Conservation (phyloP, 306 rosid genomes). For the Carpinus fangiana region DNA sequence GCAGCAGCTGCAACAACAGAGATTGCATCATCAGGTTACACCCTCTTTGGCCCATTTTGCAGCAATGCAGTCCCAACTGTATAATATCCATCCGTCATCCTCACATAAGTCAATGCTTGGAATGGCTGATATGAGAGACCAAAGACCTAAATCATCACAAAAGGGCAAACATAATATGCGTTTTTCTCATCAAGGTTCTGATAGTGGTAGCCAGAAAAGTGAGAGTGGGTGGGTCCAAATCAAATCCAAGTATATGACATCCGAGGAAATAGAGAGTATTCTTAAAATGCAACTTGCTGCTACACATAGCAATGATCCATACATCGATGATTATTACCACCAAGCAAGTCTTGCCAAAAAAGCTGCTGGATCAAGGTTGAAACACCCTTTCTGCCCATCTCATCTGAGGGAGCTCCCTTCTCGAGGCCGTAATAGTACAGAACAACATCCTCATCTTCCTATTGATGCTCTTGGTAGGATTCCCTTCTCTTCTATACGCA, state of each 20-base stretch:
- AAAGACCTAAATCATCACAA: conserved; percentile 47
- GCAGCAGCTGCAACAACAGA: conserved; percentile 50
- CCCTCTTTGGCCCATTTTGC: conserved; percentile 51
- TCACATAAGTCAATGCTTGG: conserved; percentile 36
- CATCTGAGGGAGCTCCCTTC: conserved; percentile 52
- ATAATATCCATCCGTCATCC: conserved; percentile 41
- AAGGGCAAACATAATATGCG: conserved; percentile 48
- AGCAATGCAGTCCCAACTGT: conserved; percentile 47
- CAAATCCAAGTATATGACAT: conserved; percentile 54
- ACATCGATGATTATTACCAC: conserved; percentile 53
- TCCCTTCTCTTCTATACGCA: conserved; percentile 52
- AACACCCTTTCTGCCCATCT: conserved; percentile 50
- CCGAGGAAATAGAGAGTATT: conserved; percentile 61
- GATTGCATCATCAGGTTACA: conserved; percentile 44
- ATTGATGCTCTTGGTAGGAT: conserved; percentile 55
- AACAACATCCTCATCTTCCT: conserved; percentile 45
- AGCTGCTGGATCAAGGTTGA: conserved; percentile 42
- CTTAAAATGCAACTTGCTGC: conserved; percentile 61
- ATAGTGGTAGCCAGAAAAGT: conserved; percentile 54
- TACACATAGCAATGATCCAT: conserved; percentile 54
- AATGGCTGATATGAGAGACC: conserved; percentile 42
- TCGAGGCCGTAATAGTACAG: conserved; percentile 46
- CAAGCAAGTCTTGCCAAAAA: conserved; percentile 53
- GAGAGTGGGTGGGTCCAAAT: conserved; percentile 48
- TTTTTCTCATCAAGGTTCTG: conserved; percentile 46